Percentiles rank a stretch among this genome's conserved stretches.
Conservation (phyloP, 805 yeast species). For the Schwanniomyces occidentalis region DNA sequence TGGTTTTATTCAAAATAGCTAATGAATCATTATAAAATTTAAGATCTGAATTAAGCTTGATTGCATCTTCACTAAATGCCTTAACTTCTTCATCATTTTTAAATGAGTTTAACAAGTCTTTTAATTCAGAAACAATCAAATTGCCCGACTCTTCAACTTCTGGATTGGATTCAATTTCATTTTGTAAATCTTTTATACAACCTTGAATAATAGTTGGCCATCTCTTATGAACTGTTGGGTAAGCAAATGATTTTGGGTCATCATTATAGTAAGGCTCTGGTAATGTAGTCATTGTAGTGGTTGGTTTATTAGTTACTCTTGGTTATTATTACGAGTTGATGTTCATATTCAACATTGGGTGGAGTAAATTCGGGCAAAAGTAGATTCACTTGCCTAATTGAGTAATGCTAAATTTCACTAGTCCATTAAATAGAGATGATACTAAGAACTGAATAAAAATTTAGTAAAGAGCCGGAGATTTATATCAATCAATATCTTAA, state of each 20-base stretch:
- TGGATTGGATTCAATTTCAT: conserved; percentile 26
- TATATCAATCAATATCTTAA: too few relatives aligned
- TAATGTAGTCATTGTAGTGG: conserved; percentile 17
- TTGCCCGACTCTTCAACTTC: conserved; percentile 46
- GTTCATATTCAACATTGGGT: too few relatives aligned
- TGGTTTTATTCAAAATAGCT: conserved; percentile 23
- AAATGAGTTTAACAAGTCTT: conserved; percentile 45
- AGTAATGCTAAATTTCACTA: too few relatives aligned
- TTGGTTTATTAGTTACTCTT: too few relatives aligned
- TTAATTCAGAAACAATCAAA: conserved; percentile 42
- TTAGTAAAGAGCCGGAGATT: too few relatives aligned
- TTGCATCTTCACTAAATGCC: conserved; percentile 26
- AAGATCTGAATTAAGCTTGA: conserved; percentile 50
- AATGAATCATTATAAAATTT: conserved; percentile 61
- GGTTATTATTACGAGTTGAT: too few relatives aligned
- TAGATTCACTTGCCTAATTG: too few relatives aligned
- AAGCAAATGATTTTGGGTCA: conserved; percentile 80
- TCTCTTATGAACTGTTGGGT: conserved; percentile 70
- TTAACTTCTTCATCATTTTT: conserved; percentile 31
- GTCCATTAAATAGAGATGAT: too few relatives aligned
- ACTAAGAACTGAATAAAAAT: too few relatives aligned
- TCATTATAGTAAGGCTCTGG: conserved; percentile 61
- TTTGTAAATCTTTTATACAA: conserved; percentile 62
- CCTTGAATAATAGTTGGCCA: conserved; percentile 85
- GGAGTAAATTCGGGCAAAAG: too few relatives aligned